Conservation (phyloP, 129 eudicot genomes). For the Pseudognaphalium luteoalbum region DNA sequence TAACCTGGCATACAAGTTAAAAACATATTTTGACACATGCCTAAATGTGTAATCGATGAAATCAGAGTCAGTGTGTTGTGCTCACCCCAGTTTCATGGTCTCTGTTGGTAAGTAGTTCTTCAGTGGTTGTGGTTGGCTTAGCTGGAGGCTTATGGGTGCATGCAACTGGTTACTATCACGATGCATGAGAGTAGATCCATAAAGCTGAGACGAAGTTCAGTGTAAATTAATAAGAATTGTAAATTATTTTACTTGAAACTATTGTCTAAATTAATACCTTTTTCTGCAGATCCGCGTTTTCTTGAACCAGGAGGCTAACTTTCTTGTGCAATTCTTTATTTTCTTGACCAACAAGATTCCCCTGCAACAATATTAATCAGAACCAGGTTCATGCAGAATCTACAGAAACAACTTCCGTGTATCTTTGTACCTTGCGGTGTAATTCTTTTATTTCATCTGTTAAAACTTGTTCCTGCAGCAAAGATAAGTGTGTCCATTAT, state of each 20-base stretch:
- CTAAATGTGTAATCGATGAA: neutral
- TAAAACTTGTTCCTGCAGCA: slow-evolving; percentile 59
- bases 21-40: neutral
- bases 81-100: slow-evolving; percentile 61
- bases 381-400: slow-evolving; percentile 12
- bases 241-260: neutral
- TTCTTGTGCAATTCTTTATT: slow-evolving; percentile 60
- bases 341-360: slow-evolving; percentile 56
- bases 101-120: slow-evolving; percentile 42
- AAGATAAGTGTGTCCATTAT: slow-evolving; percentile 22
- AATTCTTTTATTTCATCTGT: slow-evolving; percentile 55
- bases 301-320: slow-evolving; percentile 48
- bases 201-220: slow-evolving; percentile 49
- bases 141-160: slow-evolving; percentile 60
- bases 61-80: neutral
- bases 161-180: slow-evolving; percentile 36
- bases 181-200: slow-evolving; percentile 35
- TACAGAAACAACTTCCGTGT: neutral
- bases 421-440: slow-evolving; percentile 44
- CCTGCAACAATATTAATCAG: slow-evolving; percentile 46
- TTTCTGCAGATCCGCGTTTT: slow-evolving; percentile 55
- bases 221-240: slow-evolving; percentile 14
- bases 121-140: slow-evolving; percentile 64
- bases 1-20: slow-evolving; percentile 37
- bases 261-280: slow-evolving; percentile 46